Evolutionary conservation across 371 early-diverging fungal genomes (phyloP).

Genomic region (Circinella umbellata): DNA sequence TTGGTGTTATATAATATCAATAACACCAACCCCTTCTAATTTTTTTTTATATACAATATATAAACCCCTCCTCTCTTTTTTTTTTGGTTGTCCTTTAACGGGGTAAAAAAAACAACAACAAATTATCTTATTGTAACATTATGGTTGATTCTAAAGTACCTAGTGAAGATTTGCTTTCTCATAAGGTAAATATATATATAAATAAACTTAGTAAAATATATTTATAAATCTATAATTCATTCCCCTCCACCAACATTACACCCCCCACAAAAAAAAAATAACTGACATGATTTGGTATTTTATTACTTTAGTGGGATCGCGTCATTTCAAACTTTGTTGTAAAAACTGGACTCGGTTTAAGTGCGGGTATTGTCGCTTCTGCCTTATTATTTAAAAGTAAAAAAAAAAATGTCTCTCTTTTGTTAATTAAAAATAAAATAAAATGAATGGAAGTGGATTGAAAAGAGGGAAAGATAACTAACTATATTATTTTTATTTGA

Average conservation of each 20-base stretch:
- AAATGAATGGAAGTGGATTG: neutral
- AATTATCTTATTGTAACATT: neutral
- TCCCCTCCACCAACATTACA: too few relatives aligned
- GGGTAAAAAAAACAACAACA: neutral
- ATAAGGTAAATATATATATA: slow-evolving; percentile 29
- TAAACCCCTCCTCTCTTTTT: neutral
- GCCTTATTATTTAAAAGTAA: slow-evolving; percentile 89
- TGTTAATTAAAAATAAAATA: neutral
- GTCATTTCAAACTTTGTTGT: slow-evolving; percentile 86
- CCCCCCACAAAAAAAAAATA: neutral
- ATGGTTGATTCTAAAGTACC: slow-evolving; percentile 28
- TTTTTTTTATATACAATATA: too few relatives aligned
- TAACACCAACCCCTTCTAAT: too few relatives aligned
- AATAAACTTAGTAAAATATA: neutral
- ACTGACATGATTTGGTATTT: neutral
- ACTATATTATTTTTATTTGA: neutral
- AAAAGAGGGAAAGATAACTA: neutral
- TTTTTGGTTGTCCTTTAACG: neutral
- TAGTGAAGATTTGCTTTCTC: slow-evolving; percentile 40
- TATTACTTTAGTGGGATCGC: slow-evolving; percentile 78
- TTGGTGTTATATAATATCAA: too few relatives aligned
- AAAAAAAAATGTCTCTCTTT: slow-evolving; percentile 14
- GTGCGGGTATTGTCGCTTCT: slow-evolving; percentile 87
- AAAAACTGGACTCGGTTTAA: slow-evolving; percentile 86
- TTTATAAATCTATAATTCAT: neutral